A percentile compares a stretch with the other conserved stretches of the same genome.
Evolutionary conservation across 2,329 filamentous ascomycete genomes (phyloP).

Genomic region (Penicillium sp.): DNA sequence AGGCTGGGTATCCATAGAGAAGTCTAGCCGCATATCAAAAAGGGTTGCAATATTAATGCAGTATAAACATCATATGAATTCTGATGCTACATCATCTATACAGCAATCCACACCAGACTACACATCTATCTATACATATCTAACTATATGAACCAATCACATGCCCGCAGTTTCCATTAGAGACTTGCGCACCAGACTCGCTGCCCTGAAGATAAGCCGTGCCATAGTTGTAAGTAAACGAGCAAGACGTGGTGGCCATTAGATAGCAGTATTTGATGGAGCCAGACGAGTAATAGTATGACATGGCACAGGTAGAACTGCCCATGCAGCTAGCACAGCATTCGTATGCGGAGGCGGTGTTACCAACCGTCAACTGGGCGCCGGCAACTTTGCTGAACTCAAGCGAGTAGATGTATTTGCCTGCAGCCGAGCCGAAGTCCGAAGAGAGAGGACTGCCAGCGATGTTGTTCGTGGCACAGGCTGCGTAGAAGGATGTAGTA

Average conservation of each 20-base stretch:
- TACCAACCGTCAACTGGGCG: background rate
- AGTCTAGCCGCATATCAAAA: background rate
- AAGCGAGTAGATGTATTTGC: background rate
- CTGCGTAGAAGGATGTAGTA: slow-evolving; percentile 3
- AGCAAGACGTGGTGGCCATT: background rate
- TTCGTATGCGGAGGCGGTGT: background rate
- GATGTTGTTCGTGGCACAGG: slow-evolving; percentile 13
- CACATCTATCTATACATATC: background rate
- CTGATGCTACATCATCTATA: background rate
- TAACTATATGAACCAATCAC: background rate
- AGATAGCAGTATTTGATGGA: background rate
- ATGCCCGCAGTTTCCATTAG: background rate
- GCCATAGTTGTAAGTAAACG: background rate
- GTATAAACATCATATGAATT: background rate
- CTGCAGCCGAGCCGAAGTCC: slow-evolving; percentile 1
- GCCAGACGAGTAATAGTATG: background rate
- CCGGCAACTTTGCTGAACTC: background rate
- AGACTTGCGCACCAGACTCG: background rate
- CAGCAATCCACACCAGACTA: background rate
- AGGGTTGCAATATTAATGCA: background rate
- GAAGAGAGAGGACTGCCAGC: slow-evolving; percentile 6
- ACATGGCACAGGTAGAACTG: background rate
- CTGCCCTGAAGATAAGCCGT: background rate
- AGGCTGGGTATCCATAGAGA: background rate
- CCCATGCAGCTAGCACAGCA: background rate